Evolutionary conservation across 2,329 filamentous ascomycete species (phyloP).

Genomic region (Aureobasidium sp.): DNA sequence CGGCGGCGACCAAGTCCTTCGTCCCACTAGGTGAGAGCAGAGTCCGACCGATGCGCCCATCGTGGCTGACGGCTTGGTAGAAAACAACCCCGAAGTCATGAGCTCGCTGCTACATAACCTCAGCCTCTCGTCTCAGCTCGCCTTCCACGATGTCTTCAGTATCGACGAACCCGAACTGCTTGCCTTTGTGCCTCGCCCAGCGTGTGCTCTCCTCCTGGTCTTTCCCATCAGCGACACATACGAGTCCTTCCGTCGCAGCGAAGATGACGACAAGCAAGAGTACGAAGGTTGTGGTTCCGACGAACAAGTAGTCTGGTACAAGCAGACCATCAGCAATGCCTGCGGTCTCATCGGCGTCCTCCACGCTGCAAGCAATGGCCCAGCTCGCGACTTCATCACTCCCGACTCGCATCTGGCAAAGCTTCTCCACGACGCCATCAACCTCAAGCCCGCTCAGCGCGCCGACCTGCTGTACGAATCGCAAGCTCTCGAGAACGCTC

Average conservation of each 20-base stretch:
- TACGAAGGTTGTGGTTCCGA: constrained; percentile 61
- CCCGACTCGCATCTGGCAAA: constrained; percentile 53
- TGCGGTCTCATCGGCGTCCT: constrained; percentile 86
- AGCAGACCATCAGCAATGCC: constrained; percentile 88
- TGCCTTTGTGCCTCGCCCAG: constrained; percentile 79
- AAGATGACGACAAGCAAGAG: constrained; percentile 58
- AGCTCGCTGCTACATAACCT: constrained; percentile 73
- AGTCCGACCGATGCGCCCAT: background rate
- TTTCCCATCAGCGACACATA: constrained; percentile 79
- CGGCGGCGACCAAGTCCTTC: constrained; percentile 15
- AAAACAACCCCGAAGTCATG: constrained; percentile 84
- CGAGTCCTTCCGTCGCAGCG: constrained; percentile 65
- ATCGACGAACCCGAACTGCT: constrained; percentile 80
- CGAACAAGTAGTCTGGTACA: constrained; percentile 88
- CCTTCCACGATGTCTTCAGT: constrained; percentile 86
- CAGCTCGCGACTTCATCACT: constrained; percentile 55
- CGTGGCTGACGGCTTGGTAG: constrained; percentile 28
- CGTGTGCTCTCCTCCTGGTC: constrained; percentile 81
- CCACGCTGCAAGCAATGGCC: constrained; percentile 75
- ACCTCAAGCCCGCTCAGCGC: constrained; percentile 58
- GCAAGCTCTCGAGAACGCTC: constrained; percentile 66
- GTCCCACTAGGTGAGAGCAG: constrained; percentile 16
- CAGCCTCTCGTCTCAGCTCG: constrained; percentile 68
- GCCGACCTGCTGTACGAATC: constrained; percentile 72
- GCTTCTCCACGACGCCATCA: constrained; percentile 63